These are phyloP conservation scores for Blastocystis sp. DNA, from an alignment of 352 stramenopile species.

Conservation along the genomic window DNA sequence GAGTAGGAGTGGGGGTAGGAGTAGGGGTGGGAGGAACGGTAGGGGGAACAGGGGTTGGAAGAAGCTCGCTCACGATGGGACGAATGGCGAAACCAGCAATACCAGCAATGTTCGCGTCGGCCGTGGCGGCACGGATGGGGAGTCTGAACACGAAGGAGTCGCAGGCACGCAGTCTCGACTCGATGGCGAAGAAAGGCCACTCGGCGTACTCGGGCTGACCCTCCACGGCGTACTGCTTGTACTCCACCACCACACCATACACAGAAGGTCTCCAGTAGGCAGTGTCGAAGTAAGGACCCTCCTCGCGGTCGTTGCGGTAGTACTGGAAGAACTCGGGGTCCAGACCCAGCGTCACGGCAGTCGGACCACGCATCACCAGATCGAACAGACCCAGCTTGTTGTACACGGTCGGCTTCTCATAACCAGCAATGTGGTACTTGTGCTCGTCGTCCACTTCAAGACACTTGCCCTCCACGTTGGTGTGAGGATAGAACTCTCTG, in stretches of 20 bases:
- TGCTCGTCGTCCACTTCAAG: background rate
- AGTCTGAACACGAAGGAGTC: conserved; percentile 33
- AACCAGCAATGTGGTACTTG: conserved; percentile 38
- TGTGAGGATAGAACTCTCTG: conserved; percentile 7
- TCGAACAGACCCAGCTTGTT: conserved; percentile 26
- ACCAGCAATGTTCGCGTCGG: background rate
- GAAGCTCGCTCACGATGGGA: background rate
- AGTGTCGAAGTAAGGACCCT: conserved; percentile 28
- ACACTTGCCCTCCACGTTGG: conserved; percentile 14
- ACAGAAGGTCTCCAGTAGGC: conserved; percentile 49
- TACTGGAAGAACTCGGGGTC: conserved; percentile 29
- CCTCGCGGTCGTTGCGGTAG: conserved; percentile 28
- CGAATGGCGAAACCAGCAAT: background rate
- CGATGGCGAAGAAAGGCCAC: conserved; percentile 40
- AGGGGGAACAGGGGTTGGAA: background rate
- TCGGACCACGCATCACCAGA: conserved; percentile 12
- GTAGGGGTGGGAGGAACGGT: background rate
- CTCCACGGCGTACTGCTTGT: conserved; percentile 26
- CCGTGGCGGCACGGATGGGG: background rate
- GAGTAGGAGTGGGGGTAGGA: too few species aligned
- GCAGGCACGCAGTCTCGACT: conserved; percentile 19
- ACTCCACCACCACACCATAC: conserved; percentile 48
- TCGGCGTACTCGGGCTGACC: conserved; percentile 18
- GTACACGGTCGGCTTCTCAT: conserved; percentile 19
- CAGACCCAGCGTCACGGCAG: conserved; percentile 38